Evolutionary conservation across 176 grass and related monocot species (phyloP).

Genomic region (Eragrostis curvula): DNA sequence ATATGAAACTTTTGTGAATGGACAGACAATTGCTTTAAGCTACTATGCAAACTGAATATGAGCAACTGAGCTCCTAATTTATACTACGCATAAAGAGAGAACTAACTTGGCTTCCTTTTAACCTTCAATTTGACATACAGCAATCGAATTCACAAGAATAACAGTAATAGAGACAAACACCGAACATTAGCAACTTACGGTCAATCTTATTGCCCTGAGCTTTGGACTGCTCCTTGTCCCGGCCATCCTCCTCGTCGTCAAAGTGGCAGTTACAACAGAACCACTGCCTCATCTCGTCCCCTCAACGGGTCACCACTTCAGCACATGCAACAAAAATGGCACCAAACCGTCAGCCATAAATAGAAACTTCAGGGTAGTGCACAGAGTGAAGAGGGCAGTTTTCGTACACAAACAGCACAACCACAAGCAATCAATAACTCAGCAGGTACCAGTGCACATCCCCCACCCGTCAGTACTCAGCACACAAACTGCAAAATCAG

Average conservation of each 20-base stretch:
- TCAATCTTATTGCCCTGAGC: slow-evolving; percentile 49
- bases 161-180: not conserved
- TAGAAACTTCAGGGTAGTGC: slow-evolving; percentile 31
- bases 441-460: not conserved
- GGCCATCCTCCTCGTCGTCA: slow-evolving; percentile 19
- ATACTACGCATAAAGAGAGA: not conserved
- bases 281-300: slow-evolving; percentile 48
- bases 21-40: not conserved
- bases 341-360: slow-evolving; percentile 30
- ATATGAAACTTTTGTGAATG: not conserved
- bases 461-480: not conserved
- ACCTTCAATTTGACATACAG: not conserved
- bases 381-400: not conserved
- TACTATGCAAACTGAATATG: slow-evolving; percentile 2
- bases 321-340: slow-evolving; percentile 32
- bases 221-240: slow-evolving; percentile 42
- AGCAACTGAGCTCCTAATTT: not conserved
- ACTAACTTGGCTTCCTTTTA: not conserved
- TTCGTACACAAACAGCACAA: not conserved
- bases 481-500: not conserved
- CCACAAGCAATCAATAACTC: not conserved
- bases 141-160: not conserved
- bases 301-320: slow-evolving; percentile 29
- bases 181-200: not conserved
- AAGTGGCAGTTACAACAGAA: slow-evolving; percentile 47